Conservation (phyloP, 2,329 filamentous ascomycete species). For the Aspergillus sp. region DNA sequence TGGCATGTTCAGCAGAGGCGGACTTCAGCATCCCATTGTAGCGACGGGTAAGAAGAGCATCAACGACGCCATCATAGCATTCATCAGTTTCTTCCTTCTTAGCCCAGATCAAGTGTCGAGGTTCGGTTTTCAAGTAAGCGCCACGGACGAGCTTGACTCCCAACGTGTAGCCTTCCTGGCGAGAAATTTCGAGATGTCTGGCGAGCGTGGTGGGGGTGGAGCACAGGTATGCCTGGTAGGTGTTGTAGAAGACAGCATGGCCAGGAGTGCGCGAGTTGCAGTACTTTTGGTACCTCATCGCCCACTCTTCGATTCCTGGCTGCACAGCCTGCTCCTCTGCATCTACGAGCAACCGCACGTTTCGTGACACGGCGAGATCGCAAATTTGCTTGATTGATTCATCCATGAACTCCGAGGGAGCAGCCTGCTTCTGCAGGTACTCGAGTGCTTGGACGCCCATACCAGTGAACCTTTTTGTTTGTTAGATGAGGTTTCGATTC, state of each 20-base stretch:
- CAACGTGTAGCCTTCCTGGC: constrained; percentile 49
- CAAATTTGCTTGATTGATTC: constrained; percentile 47
- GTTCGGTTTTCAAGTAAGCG: constrained; percentile 53
- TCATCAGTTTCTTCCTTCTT: constrained; percentile 49
- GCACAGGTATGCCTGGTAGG: constrained; percentile 56
- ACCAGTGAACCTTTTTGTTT: constrained; percentile 36
- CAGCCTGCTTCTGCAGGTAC: constrained; percentile 31
- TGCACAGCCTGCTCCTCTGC: constrained; percentile 57
- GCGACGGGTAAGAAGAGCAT: constrained; percentile 55
- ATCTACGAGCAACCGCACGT: constrained; percentile 52
- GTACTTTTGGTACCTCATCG: constrained; percentile 53
- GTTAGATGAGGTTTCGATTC: constrained; percentile 2
- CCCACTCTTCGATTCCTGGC: constrained; percentile 53
- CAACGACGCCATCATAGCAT: constrained; percentile 58
- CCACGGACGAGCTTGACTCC: constrained; percentile 56
- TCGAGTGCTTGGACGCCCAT: constrained; percentile 46
- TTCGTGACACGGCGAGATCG: constrained; percentile 42
- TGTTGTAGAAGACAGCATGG: constrained; percentile 55
- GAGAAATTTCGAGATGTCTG: constrained; percentile 46
- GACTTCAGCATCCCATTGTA: constrained; percentile 58
- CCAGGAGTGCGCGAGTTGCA: constrained; percentile 49
- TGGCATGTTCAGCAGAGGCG: constrained; percentile 36
- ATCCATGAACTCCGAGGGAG: constrained; percentile 43
- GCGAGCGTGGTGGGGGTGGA: constrained; percentile 46
- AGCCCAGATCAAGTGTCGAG: constrained; percentile 46